These are phyloP conservation scores for Ceratobasidium sp. DNA, from an alignment of 1,284 basidiomycete genomes.

Conservation along the genomic window DNA sequence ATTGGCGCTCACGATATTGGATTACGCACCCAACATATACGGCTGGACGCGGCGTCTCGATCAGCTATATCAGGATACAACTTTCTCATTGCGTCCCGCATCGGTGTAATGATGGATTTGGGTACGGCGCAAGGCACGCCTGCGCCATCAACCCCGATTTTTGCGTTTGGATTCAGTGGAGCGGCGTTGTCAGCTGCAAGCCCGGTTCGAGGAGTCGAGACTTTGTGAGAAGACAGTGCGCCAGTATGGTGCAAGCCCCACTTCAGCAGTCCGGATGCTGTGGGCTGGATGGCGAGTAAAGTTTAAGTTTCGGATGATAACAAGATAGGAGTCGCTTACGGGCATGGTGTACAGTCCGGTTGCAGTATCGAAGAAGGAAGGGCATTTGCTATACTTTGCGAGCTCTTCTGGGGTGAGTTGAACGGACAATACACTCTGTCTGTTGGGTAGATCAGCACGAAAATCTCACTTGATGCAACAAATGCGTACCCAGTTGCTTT, in stretches of 20 bases:
- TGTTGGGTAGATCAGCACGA: slow-evolving; percentile 47
- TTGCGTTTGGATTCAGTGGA: slow-evolving; percentile 23
- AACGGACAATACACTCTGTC: slow-evolving; percentile 79
- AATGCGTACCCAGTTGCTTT: slow-evolving; percentile 71
- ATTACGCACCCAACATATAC: slow-evolving; percentile 79
- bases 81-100: slow-evolving; percentile 62
- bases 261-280: slow-evolving; percentile 72
- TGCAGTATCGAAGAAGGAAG: slow-evolving; percentile 75
- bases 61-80: slow-evolving; percentile 76
- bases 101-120: slow-evolving; percentile 55
- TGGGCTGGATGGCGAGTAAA: slow-evolving; percentile 61
- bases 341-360: slow-evolving; percentile 80
- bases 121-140: slow-evolving; percentile 59
- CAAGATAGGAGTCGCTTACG: slow-evolving; percentile 54
- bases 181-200: slow-evolving; percentile 36
- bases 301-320: background rate
- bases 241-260: slow-evolving; percentile 54
- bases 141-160: slow-evolving; percentile 41
- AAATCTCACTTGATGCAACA: background rate
- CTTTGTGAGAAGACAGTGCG: slow-evolving; percentile 11
- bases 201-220: slow-evolving; percentile 30
- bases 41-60: slow-evolving; percentile 69
- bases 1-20: background rate
- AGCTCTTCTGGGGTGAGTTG: slow-evolving; percentile 76
- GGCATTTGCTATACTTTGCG: slow-evolving; percentile 64